phyloP scores from a whole-genome alignment of 306 rosid genomes.

The Cicer judaicum region DNA sequence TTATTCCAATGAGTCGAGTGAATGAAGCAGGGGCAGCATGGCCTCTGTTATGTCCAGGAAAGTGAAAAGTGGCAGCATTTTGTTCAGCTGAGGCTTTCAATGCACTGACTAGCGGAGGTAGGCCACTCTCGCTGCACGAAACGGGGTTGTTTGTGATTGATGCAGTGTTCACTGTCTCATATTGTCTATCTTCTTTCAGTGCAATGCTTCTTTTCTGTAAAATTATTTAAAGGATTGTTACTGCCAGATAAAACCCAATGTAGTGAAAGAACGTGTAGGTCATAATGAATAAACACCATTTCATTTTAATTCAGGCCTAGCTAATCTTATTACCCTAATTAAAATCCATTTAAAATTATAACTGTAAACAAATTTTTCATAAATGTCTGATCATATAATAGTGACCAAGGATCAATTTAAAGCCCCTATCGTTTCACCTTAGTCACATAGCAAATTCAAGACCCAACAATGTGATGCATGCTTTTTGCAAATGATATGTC shows the following conservation, averaged over 20 bases:
- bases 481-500: too few species aligned
- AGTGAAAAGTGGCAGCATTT: slow-evolving; percentile 74
- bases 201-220: slow-evolving; percentile 51
- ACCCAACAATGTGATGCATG: too few species aligned
- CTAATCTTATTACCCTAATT: slow-evolving; percentile 7
- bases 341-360: neutral
- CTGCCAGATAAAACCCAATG: neutral
- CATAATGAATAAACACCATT: neutral
- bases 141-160: slow-evolving; percentile 38
- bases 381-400: too few species aligned
- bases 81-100: slow-evolving; percentile 72
- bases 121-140: slow-evolving; percentile 20
- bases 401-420: too few species aligned
- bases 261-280: slow-evolving; percentile 7
- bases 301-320: neutral
- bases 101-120: slow-evolving; percentile 73
- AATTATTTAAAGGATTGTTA: neutral
- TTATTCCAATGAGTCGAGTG: slow-evolving; percentile 66
- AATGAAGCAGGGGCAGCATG: slow-evolving; percentile 77
- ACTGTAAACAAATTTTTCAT: too few species aligned
- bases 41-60: slow-evolving; percentile 96
- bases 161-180: slow-evolving; percentile 28
- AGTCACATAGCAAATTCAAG: neutral
- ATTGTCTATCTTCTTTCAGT: slow-evolving; percentile 17
- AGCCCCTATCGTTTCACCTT: neutral